These are phyloP conservation scores for Nepenthes gracilis DNA, from an alignment of 148 eudicot species.

Conservation along the genomic window DNA sequence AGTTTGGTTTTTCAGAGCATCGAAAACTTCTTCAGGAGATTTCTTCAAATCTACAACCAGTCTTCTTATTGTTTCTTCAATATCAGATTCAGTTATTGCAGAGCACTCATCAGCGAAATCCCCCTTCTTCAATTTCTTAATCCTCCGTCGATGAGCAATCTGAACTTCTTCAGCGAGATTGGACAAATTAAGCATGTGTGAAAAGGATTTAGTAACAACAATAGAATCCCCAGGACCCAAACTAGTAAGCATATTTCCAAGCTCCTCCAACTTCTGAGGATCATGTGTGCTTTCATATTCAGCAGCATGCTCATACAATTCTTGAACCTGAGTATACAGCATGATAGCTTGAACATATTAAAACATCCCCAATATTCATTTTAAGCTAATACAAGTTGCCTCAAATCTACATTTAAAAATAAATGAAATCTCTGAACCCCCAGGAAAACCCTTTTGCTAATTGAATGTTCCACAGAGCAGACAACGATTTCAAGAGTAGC, in stretches of 20 bases:
- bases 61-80: constrained; percentile 84
- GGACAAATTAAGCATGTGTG: constrained; percentile 97
- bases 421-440: too few relatives aligned
- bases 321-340: constrained; percentile 53
- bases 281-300: constrained; percentile 79
- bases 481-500: too few relatives aligned
- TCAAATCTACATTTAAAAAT: too few relatives aligned
- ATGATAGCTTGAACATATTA: neutral
- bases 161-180: constrained; percentile 93
- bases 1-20: constrained; percentile 91
- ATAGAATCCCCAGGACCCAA: constrained; percentile 93
- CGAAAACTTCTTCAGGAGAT: constrained; percentile 86
- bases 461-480: too few relatives aligned
- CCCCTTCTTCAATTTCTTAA: constrained; percentile 62
- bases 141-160: constrained; percentile 75
- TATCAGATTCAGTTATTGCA: constrained; percentile 89
- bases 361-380: neutral
- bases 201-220: constrained; percentile 77
- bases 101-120: constrained; percentile 73
- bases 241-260: constrained; percentile 79
- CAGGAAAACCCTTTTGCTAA: too few relatives aligned
- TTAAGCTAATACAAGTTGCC: too few relatives aligned
- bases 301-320: constrained; percentile 89
- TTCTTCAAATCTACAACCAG: constrained; percentile 71
- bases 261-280: constrained; percentile 74